These are phyloP conservation scores for Zymoseptoria ardabiliae DNA, from an alignment of 2,329 filamentous ascomycete genomes.

Conservation along the genomic window DNA sequence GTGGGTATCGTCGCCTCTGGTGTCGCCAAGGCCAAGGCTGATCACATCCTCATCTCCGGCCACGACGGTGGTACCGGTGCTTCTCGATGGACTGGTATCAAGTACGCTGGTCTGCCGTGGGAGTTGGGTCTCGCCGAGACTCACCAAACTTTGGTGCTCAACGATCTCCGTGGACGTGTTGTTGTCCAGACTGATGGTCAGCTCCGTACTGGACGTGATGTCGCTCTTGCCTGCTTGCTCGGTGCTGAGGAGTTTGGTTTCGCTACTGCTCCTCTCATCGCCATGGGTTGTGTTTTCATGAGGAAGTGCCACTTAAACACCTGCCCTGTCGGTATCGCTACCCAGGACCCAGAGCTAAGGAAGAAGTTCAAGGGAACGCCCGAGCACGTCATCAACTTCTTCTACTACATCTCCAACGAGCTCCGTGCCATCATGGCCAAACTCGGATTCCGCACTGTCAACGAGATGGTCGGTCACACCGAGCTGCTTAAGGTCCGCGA, in stretches of 20 bases:
- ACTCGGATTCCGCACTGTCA: conserved; percentile 88
- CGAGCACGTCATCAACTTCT: conserved; percentile 98
- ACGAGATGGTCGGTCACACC: conserved; percentile 93
- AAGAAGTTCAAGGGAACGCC: conserved; percentile 91
- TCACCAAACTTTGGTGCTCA: conserved; percentile 90
- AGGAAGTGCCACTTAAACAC: conserved; percentile 67
- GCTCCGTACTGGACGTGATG: conserved; percentile 82
- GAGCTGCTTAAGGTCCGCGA: conserved; percentile 81
- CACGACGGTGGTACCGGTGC: conserved; percentile 96
- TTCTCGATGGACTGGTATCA: conserved; percentile 96
- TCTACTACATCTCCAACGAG: conserved; percentile 96
- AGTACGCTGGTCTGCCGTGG: conserved; percentile 95
- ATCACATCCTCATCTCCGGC: conserved; percentile 93
- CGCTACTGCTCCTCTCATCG: conserved; percentile 86
- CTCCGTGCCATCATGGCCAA: conserved; percentile 94
- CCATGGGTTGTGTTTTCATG: conserved; percentile 97
- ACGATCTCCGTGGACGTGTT: conserved; percentile 90
- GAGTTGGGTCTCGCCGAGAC: conserved; percentile 94
- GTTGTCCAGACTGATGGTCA: conserved; percentile 96
- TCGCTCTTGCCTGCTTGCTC: conserved; percentile 87
- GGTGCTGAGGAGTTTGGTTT: conserved; percentile 99
- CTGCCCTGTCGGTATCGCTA: conserved; percentile 88
- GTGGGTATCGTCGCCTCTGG: conserved; percentile 96
- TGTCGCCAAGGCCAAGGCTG: conserved; percentile 94
- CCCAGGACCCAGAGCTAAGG: conserved; percentile 86